Base-by-base conservation (phyloP, 192 early-diverging fungal genomes). In the Phlyctochytrium bullatum region DNA sequence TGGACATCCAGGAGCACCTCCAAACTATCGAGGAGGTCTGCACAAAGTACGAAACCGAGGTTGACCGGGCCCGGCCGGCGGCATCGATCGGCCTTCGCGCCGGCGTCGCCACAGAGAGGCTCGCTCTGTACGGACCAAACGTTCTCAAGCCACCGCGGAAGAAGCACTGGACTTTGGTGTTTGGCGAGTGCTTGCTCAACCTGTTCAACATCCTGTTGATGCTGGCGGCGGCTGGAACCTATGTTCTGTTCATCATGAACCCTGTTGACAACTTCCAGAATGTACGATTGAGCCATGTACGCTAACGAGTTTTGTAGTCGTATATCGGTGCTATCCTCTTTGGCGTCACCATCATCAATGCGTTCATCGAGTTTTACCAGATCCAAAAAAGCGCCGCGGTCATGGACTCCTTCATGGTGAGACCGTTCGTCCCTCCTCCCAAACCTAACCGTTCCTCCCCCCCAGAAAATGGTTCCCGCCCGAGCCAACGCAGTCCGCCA, bases 171-270 rank as follows among this genome's bases (percentile, higher is more conserved):
- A 68, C 92, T 51, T 66, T 92, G 34, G 87, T 88, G 61, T 98
- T 88, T 72, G 60, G 96, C 23, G 78, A 90, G 58, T 89, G 85
- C 71, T 72, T 98, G 33, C 57, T 79, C 16, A 85, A 84, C 30
- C 75, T 96, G 10, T 98, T 98, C 82, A 98, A 98, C 76, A 64
- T 96, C 40, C 77, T 98, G 77, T 78, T 98, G 62, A 86, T 94
- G 33, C 72, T 89, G 32, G 83, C 92, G 29, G 96, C 90, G 80
- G 75, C 95, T 62, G 83, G 89, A 17, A 79, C 89, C 65, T 96
- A 91, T 65, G 84, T 95, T 35, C 68, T 98, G 65, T 77, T 90
- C 30, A 88, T 61, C 33, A 90, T 98, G 62, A 91, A 98, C 68
- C 85, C 78, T 28, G 61, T 78, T 27, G 73, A 59, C 28, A 98